Base-by-base conservation (phyloP, 495 filamentous ascomycete genomes). In the Xylaria scruposa region DNA sequence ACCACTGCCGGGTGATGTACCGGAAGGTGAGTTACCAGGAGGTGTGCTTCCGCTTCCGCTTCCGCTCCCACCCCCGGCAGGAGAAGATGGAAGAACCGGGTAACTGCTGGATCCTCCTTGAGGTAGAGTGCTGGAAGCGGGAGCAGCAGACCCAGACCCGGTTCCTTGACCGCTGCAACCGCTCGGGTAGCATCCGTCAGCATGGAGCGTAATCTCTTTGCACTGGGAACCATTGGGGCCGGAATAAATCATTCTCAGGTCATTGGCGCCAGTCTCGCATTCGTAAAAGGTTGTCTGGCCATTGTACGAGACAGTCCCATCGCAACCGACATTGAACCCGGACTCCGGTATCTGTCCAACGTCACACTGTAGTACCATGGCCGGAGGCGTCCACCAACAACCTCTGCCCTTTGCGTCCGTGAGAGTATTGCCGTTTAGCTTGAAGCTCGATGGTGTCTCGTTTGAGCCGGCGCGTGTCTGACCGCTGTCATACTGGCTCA, bases 291-390 rank as follows among this genome's bases (percentile, higher is more conserved):
- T 72, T 17, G 79, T 74, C 71, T 77, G 82, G 38, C 83, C 84
- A 31, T 83, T 75, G 58, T 76, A 86, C 17, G 80, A 81, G 49
- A 89, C 70, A 56, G 81, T 74, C 17, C 86, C 87, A 71, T 86
- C 77, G 31, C 83, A 85, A 70, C 74, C 80, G 66, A 90, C 80
- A 10, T 81, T 79, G 78, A 89, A 90, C 44, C 85, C 85, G 9
- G 79, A 47, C 54, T 79, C 80, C 21, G 84, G 81, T 4, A 60
- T 70, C 24, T 82, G 83, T 71, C 88, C 88, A 29, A 78, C 70
- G 70, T 92, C 90, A 77, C 91, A 93, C 77, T 92, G 90, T 59
- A 88, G 88, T 72, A 92, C 89, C 17, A 86, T 86, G 6, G 87
- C 89, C 3, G 85, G 83, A 12, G 85, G 78, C 12, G 78, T 80